Percentiles rank a stretch among this genome's conserved stretches.
Conservation (phyloP, 2,329 filamentous ascomycete species). For the Triangularia verruculosa region DNA sequence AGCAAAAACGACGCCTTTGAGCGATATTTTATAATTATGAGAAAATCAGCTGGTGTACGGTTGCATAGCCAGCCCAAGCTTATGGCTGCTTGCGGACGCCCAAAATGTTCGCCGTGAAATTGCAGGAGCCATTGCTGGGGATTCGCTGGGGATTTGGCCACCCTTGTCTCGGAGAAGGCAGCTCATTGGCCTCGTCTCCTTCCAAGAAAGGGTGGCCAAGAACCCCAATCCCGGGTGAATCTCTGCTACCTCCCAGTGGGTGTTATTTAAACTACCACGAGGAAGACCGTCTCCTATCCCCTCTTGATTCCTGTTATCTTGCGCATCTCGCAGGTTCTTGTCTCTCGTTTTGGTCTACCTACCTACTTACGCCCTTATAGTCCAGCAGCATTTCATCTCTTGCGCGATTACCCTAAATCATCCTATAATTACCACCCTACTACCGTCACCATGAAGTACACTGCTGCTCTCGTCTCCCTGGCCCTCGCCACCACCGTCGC, state of each 20-base stretch:
- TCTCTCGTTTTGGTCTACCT: conserved; percentile 5
- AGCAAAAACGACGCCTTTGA: background rate
- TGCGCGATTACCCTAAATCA: background rate
- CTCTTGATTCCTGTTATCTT: background rate
- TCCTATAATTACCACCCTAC: background rate
- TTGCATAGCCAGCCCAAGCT: background rate
- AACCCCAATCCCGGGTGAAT: background rate
- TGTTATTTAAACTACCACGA: background rate
- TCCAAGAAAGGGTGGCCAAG: background rate
- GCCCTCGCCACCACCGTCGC: conserved; percentile 52
- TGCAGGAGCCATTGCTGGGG: background rate
- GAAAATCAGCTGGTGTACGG: background rate
- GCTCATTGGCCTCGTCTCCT: background rate
- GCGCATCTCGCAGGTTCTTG: background rate
- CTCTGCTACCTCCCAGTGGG: background rate
- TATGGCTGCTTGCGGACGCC: background rate
- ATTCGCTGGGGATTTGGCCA: background rate
- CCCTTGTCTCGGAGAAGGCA: background rate
- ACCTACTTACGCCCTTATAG: no score
- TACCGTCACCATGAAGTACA: conserved; percentile 42
- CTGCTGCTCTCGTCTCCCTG: conserved; percentile 42
- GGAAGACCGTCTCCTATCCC: background rate
- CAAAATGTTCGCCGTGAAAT: background rate
- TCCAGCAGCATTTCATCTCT: background rate
- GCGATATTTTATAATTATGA: background rate